These are phyloP conservation scores for Pyrus hybrid DNA, from an alignment of 331 rosid species.

Conservation along the genomic window DNA sequence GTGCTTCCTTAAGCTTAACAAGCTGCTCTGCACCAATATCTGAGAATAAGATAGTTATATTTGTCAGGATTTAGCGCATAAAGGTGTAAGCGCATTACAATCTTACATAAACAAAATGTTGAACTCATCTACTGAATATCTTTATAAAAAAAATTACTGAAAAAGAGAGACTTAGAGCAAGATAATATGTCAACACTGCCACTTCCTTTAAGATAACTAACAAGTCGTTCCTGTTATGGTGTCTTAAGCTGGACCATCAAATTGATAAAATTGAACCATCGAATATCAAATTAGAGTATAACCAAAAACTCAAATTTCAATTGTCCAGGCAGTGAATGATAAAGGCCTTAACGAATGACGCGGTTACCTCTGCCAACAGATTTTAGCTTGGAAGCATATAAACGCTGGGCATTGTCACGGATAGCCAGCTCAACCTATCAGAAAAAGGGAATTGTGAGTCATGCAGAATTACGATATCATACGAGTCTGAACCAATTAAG, in stretches of 20 bases:
- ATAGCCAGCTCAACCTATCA: constrained; percentile 83
- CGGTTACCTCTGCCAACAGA: constrained; percentile 74
- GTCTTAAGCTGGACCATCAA: background rate
- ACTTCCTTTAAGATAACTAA: background rate
- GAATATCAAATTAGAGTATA: background rate
- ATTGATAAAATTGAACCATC: background rate
- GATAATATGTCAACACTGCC: background rate
- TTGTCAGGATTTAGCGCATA: constrained; percentile 6
- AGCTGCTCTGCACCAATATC: constrained; percentile 59
- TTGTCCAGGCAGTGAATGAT: background rate
- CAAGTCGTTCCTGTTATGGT: background rate
- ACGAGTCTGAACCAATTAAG: constrained; percentile 5
- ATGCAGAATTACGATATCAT: background rate
- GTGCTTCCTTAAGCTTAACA: constrained; percentile 68
- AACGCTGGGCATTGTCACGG: constrained; percentile 86
- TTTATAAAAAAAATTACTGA: background rate
- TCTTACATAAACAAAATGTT: background rate
- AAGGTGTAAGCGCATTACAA: background rate
- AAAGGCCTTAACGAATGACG: constrained; percentile 6
- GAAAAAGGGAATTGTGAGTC: constrained; percentile 3
- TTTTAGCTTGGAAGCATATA: constrained; percentile 73
- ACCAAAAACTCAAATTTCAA: background rate
- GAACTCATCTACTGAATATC: background rate
- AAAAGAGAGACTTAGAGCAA: background rate
- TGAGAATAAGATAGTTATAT: constrained; percentile 18